A percentile compares a stretch with the other conserved stretches of the same genome.
phyloP scores from a whole-genome alignment of 2,329 filamentous ascomycete species.

The Dactylellina leptospora region DNA sequence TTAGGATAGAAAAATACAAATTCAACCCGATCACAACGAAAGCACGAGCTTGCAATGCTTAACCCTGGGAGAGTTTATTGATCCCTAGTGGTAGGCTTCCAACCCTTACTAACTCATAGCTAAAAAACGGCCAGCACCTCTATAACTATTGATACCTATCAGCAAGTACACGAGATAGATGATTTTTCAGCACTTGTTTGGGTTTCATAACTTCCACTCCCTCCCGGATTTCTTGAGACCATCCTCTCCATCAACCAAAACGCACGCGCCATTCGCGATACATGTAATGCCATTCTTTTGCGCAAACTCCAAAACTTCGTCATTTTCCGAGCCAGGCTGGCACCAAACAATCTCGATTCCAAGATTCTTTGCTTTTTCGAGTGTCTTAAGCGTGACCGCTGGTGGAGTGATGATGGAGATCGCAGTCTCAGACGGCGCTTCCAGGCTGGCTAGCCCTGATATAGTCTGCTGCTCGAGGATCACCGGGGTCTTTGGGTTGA shows the following conservation, averaged over 20 bases:
- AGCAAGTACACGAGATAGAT: neutral
- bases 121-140: constrained; percentile 44
- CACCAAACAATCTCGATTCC: constrained; percentile 83
- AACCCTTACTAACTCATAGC: constrained; percentile 35
- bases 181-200: constrained; percentile 52
- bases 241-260: constrained; percentile 81
- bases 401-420: constrained; percentile 91
- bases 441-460: constrained; percentile 64
- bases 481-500: constrained; percentile 75
- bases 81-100: constrained; percentile 29
- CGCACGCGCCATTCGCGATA: constrained; percentile 82
- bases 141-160: constrained; percentile 21
- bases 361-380: constrained; percentile 78
- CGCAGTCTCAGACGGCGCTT: constrained; percentile 68
- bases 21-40: no score
- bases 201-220: constrained; percentile 63
- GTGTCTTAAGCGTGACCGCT: constrained; percentile 74
- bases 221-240: constrained; percentile 68
- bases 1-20: neutral
- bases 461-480: constrained; percentile 63
- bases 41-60: neutral
- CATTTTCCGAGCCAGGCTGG: constrained; percentile 88
- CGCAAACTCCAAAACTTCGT: constrained; percentile 76
- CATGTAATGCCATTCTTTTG: constrained; percentile 63
- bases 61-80: constrained; percentile 15